These are phyloP conservation scores for Citrus medica DNA, from an alignment of 345 rosid species.

Conservation along the genomic window DNA sequence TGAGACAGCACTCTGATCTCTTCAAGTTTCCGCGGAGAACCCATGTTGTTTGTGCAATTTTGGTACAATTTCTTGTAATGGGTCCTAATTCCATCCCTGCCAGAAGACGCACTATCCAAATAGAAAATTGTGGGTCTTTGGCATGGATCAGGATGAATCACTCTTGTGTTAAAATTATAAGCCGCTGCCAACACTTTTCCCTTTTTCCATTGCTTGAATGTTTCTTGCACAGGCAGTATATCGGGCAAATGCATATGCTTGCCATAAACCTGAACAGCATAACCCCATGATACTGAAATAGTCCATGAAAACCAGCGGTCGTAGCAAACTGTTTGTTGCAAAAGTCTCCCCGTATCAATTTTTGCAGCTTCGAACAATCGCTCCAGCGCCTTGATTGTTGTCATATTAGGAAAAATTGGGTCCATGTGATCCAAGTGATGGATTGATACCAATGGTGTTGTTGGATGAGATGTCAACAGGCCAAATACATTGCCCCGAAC, in stretches of 20 bases:
- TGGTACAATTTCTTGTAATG: slow-evolving; percentile 46
- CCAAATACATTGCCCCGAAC: slow-evolving; percentile 72
- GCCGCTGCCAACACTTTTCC: slow-evolving; percentile 26
- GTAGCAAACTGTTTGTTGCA: slow-evolving; percentile 82
- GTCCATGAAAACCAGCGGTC: slow-evolving; percentile 80
- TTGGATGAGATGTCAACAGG: slow-evolving; percentile 66
- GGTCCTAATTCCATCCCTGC: slow-evolving; percentile 29
- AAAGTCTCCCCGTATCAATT: slow-evolving; percentile 58
- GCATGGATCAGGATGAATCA: slow-evolving; percentile 56
- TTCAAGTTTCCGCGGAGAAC: slow-evolving; percentile 56
- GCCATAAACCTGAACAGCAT: slow-evolving; percentile 60
- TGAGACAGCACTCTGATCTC: slow-evolving; percentile 62
- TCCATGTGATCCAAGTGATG: slow-evolving; percentile 61
- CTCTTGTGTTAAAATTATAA: slow-evolving; percentile 60
- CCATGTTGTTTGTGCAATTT: slow-evolving; percentile 41
- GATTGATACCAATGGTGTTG: slow-evolving; percentile 66
- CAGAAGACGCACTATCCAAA: slow-evolving; percentile 36
- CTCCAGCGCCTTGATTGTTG: slow-evolving; percentile 35
- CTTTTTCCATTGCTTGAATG: slow-evolving; percentile 66
- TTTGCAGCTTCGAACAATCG: slow-evolving; percentile 54
- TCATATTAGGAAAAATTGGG: slow-evolving; percentile 77
- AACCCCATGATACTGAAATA: slow-evolving; percentile 83
- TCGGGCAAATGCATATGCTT: slow-evolving; percentile 43
- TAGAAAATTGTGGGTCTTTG: slow-evolving; percentile 64
- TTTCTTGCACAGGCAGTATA: slow-evolving; percentile 44